Percentiles rank a stretch among this genome's conserved stretches.
phyloP scores from a whole-genome alignment of 257 asterid genomes.

The Leonotis leonurus region DNA sequence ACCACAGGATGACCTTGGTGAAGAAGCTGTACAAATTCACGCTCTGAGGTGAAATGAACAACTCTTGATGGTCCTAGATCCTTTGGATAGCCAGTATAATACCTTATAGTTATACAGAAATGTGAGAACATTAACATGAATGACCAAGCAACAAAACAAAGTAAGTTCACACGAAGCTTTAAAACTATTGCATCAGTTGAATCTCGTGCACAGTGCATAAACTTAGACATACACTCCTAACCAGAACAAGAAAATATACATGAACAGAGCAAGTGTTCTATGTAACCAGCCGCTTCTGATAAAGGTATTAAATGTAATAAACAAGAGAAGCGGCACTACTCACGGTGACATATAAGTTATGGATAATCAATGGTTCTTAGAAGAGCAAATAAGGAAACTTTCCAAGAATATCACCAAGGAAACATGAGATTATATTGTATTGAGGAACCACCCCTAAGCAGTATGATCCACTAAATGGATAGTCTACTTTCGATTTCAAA shows the following conservation, averaged over 20 bases:
- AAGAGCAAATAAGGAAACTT: neutral
- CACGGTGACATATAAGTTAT: neutral
- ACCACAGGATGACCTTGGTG: constrained; percentile 89
- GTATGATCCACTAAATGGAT: neutral
- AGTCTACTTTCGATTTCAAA: neutral
- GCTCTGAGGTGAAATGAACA: constrained; percentile 81
- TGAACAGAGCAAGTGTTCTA: neutral
- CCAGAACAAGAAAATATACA: neutral
- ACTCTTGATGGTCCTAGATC: constrained; percentile 88
- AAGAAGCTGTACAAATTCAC: constrained; percentile 89
- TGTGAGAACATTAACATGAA: neutral
- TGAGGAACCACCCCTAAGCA: neutral
- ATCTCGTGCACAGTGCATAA: neutral
- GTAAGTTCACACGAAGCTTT: no score
- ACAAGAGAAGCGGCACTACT: neutral
- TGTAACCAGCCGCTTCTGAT: neutral
- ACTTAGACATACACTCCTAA: neutral
- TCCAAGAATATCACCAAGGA: neutral
- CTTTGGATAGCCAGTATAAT: constrained; percentile 84
- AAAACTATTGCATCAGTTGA: neutral
- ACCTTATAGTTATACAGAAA: constrained; percentile 39
- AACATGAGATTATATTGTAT: neutral
- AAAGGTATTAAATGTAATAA: neutral
- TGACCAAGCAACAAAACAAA: neutral
- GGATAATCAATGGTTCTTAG: neutral